Evolutionary conservation across 768 basidiomycete genomes (phyloP).

Genomic region (Suillus clintonianus): DNA sequence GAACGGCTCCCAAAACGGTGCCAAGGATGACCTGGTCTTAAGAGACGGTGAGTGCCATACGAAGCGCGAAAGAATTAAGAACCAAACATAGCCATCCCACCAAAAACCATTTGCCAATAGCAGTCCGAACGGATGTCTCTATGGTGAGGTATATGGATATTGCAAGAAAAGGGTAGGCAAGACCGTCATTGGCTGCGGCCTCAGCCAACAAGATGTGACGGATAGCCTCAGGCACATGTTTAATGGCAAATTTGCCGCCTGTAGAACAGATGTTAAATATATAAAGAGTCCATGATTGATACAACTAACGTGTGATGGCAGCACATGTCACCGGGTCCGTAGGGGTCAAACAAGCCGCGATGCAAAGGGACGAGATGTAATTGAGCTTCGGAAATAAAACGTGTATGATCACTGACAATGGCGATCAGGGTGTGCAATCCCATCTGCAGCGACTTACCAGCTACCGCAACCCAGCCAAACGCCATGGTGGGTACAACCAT

Average conservation of each 20-base stretch:
- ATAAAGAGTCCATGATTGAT: not conserved
- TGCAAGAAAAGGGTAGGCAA: slow-evolving; percentile 90
- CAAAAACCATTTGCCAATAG: slow-evolving; percentile 84
- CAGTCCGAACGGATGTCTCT: slow-evolving; percentile 59
- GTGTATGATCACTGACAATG: slow-evolving; percentile 58
- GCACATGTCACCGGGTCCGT: slow-evolving; percentile 96
- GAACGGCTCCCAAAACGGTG: slow-evolving; percentile 62
- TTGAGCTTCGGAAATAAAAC: slow-evolving; percentile 70
- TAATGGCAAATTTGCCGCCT: slow-evolving; percentile 73
- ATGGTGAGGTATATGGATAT: slow-evolving; percentile 85
- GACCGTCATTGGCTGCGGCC: slow-evolving; percentile 93
- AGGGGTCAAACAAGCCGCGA: slow-evolving; percentile 88
- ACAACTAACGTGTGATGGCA: slow-evolving; percentile 63
- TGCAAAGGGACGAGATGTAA: slow-evolving; percentile 76
- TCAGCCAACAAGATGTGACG: slow-evolving; percentile 85
- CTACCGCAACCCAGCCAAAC: slow-evolving; percentile 78
- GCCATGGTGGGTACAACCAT: slow-evolving; percentile 87
- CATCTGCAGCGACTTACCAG: slow-evolving; percentile 43
- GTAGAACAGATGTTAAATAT: not conserved
- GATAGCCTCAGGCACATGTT: slow-evolving; percentile 72
- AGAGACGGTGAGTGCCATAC: slow-evolving; percentile 6
- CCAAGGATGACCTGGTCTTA: slow-evolving; percentile 86
- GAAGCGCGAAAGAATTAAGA: not conserved
- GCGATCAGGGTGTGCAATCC: not conserved
- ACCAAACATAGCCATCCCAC: slow-evolving; percentile 77